A percentile compares a stretch with the other conserved stretches of the same genome.
phyloP scores from a whole-genome alignment of 306 rosid species.

The Rubus parviflorus region DNA sequence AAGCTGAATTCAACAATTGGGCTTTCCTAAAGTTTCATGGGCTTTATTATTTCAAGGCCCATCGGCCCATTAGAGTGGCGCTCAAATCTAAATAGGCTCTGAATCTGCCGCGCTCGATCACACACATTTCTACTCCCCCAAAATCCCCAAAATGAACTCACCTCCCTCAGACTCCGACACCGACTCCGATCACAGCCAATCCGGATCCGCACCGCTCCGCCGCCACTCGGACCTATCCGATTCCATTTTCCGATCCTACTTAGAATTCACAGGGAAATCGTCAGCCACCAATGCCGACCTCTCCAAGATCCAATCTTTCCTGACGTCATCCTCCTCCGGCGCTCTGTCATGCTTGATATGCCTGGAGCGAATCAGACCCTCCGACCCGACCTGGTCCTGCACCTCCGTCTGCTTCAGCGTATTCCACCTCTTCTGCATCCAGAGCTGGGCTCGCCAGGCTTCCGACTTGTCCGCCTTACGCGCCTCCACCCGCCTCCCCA shows the following conservation, averaged over 20 bases:
- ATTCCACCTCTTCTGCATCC: conserved; percentile 90
- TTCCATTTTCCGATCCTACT: conserved; percentile 78
- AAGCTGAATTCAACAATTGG: not conserved
- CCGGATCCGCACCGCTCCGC: conserved; percentile 42
- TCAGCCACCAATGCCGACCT: conserved; percentile 60
- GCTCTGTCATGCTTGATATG: conserved; percentile 90
- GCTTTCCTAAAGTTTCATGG: not conserved
- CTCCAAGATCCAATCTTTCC: conserved; percentile 88
- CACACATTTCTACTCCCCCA: not conserved
- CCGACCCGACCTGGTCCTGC: conserved; percentile 95
- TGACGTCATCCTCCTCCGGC: conserved; percentile 87
- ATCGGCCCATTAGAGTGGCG: not conserved
- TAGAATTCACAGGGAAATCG: conserved; percentile 61
- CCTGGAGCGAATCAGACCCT: conserved; percentile 80
- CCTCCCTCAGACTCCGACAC: conserved; percentile 49
- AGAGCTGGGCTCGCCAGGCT: conserved; percentile 89
- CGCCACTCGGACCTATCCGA: conserved; percentile 77
- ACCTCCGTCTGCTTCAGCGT: conserved; percentile 80
- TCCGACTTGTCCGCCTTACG: conserved; percentile 71
- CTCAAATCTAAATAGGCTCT: not conserved
- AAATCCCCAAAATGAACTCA: conserved; percentile 35
- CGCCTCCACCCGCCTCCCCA: conserved; percentile 71
- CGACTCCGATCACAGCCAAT: conserved; percentile 42
- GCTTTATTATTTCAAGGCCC: not conserved
- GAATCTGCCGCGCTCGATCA: conserved; percentile 17